phyloP scores from a whole-genome alignment of 495 filamentous ascomycete species.

The Penicillium samsonianum region DNA sequence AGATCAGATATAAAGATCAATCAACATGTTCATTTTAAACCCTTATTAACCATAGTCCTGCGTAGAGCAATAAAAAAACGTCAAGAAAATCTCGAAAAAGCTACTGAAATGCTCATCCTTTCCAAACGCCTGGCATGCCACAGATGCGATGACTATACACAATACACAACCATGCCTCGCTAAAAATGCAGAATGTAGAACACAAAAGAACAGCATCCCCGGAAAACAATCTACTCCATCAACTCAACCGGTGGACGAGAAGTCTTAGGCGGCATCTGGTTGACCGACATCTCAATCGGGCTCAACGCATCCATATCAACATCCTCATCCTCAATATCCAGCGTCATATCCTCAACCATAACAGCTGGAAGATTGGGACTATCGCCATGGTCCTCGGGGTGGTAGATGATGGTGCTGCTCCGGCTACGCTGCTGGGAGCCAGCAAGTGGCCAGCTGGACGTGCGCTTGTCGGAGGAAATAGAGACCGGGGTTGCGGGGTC shows the following conservation, averaged over 20 bases:
- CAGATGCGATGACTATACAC: slow-evolving; percentile 17
- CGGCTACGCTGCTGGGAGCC: slow-evolving; percentile 50
- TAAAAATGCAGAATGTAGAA: slow-evolving; percentile 17
- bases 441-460: slow-evolving; percentile 39
- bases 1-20: background rate
- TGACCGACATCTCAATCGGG: slow-evolving; percentile 45
- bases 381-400: slow-evolving; percentile 71
- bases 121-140: slow-evolving; percentile 10
- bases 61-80: background rate
- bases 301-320: slow-evolving; percentile 42
- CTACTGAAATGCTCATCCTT: slow-evolving; percentile 4
- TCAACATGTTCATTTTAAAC: background rate
- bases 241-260: slow-evolving; percentile 85
- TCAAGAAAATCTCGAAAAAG: background rate
- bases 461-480: slow-evolving; percentile 41
- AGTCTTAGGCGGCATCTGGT: slow-evolving; percentile 71
- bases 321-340: slow-evolving; percentile 39
- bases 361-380: slow-evolving; percentile 84
- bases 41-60: background rate
- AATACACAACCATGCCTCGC: slow-evolving; percentile 16
- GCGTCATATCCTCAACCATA: slow-evolving; percentile 84
- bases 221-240: slow-evolving; percentile 55
- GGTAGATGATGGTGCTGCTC: slow-evolving; percentile 72
- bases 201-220: slow-evolving; percentile 11
- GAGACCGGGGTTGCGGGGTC: slow-evolving; percentile 43